Base-by-base conservation (phyloP, 306 rosid species). In the Pyrus pyrifolia region DNA sequence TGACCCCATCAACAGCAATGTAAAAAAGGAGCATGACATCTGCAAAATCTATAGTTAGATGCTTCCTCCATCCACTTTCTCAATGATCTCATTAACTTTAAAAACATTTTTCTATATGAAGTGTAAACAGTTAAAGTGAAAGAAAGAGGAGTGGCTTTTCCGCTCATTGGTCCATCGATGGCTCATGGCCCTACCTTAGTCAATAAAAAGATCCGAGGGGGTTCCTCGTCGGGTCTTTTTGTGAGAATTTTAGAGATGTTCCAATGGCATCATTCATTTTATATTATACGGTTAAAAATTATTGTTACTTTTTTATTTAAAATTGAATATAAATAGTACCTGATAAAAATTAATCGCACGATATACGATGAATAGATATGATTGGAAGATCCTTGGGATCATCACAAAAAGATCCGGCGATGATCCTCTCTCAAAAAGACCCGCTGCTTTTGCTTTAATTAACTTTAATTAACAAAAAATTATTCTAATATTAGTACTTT, bases 21-120 rank as follows among this genome's bases (percentile, higher is more conserved):
- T 53, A 57, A 63, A 81, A 63, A 33, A 74, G 74, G 14, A 29
- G 6, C 68, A 78, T 91, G 90, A 85, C 90, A 80, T 79, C 40
- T 62, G 62, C 88, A 85, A 64, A 75, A 71, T 85, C 71, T 60
- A 61, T n/a, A 61, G n/a, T 14, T 19, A 40, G 64, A 81, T 82
- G 70, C 80, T 78, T 58, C 59, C n/a, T 80, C 52, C 52, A 55
- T 75, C 84, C 82, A 81, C 85, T 83, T 80, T 84, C 46, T 42
- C 8, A 6, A 25, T 87, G 81, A 89, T 80, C 80, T 85, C 81
- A 82, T 73, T 78, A 84, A 78, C 82, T 71, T 80, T 33, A 8
- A 35, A 23, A 68, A 65, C 11, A 30, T 35, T 59, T 73, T 76
- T 60, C 70, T 35, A 60, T 59, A 27, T 29, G 19, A 29, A 59